Conservation (phyloP, 805 yeast genomes). For the Wickerhamomyces silvicola region DNA sequence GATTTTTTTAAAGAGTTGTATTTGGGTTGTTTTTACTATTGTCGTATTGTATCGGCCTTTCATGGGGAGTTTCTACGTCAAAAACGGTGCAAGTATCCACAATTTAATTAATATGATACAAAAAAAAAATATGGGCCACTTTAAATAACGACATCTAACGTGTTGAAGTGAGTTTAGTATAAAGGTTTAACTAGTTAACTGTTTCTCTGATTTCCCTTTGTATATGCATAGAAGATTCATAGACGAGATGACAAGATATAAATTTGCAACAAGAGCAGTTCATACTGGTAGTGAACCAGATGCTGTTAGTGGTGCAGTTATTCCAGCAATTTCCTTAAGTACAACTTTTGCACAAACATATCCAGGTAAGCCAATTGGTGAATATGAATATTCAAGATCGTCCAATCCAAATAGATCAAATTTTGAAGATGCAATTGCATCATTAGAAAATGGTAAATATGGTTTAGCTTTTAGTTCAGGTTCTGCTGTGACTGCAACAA, state of each 20-base stretch:
- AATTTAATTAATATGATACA: too few species aligned
- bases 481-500: conserved; percentile 73
- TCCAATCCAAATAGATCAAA: conserved; percentile 82
- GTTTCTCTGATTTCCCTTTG: too few species aligned
- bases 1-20: too few species aligned
- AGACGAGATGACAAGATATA: conserved; percentile 26
- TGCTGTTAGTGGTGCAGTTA: conserved; percentile 77
- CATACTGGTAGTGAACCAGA: conserved; percentile 76
- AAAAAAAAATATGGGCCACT: too few species aligned
- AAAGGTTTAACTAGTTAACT: too few species aligned
- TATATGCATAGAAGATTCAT: too few species aligned
- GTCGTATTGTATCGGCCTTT: too few species aligned
- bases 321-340: conserved; percentile 74
- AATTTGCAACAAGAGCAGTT: conserved; percentile 75
- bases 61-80: too few species aligned
- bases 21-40: too few species aligned
- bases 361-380: conserved; percentile 73
- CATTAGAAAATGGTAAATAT: conserved; percentile 68
- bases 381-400: conserved; percentile 78
- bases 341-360: conserved; percentile 80
- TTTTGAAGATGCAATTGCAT: conserved; percentile 73
- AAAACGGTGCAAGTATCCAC: too few species aligned
- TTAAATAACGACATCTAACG: conserved; percentile 1
- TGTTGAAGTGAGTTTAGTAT: too few species aligned
- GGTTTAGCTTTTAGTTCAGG: conserved; percentile 83